These are phyloP conservation scores for Populus ilicifolia DNA, from an alignment of 345 rosid genomes.

Conservation along the genomic window DNA sequence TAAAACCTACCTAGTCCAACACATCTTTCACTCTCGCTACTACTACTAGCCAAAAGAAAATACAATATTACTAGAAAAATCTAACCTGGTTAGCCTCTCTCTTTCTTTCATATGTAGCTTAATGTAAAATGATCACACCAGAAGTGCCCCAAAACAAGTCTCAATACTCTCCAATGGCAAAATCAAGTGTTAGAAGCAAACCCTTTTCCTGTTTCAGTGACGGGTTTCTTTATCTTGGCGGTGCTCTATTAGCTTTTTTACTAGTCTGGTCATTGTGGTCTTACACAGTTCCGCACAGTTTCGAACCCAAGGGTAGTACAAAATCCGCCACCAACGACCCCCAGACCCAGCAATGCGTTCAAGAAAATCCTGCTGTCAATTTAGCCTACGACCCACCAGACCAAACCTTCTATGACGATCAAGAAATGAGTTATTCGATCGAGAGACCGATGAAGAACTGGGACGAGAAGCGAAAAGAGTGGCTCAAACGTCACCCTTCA, in stretches of 20 bases:
- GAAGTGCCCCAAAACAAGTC: conserved; percentile 3
- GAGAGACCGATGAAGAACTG: conserved; percentile 59
- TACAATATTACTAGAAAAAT: too few relatives aligned
- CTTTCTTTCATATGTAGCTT: background rate
- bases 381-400: conserved; percentile 51
- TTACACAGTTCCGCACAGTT: conserved; percentile 23
- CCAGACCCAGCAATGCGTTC: conserved; percentile 10
- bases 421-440: conserved; percentile 56
- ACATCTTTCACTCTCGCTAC: background rate
- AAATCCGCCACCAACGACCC: conserved; percentile 1
- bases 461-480: conserved; percentile 71
- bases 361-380: conserved; percentile 28
- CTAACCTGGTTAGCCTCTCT: background rate
- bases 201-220: conserved; percentile 37
- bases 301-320: conserved; percentile 8
- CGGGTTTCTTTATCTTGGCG: conserved; percentile 51
- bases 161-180: conserved; percentile 17
- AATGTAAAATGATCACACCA: conserved; percentile 7
- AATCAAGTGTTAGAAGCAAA: conserved; percentile 27
- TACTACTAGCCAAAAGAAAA: background rate
- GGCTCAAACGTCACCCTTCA: conserved; percentile 73
- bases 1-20: background rate
- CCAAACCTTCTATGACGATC: conserved; percentile 71
- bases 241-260: conserved; percentile 57
- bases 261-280: conserved; percentile 74